phyloP scores from a whole-genome alignment of 2,329 filamentous ascomycete genomes.

The Neofusicoccum cordaticola region DNA sequence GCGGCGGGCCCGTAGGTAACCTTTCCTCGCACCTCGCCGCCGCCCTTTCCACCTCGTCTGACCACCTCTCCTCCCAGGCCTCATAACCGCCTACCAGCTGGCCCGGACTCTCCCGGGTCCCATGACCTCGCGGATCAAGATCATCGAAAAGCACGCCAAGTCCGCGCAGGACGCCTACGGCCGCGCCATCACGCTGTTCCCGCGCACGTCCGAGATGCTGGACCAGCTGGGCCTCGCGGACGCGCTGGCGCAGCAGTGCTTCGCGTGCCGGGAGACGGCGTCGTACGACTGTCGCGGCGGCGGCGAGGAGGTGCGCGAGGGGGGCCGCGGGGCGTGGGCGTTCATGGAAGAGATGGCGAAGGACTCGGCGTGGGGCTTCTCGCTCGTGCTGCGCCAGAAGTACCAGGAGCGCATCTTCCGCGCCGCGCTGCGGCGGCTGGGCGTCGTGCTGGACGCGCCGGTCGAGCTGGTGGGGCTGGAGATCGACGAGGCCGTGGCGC shows the following conservation, averaged over 20 bases:
- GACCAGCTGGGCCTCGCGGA: slow-evolving; percentile 52
- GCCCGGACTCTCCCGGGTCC: slow-evolving; percentile 40
- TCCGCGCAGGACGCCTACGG: slow-evolving; percentile 52
- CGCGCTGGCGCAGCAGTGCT: slow-evolving; percentile 51
- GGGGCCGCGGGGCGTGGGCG: slow-evolving; percentile 51
- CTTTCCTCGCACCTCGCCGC: slow-evolving; percentile 3
- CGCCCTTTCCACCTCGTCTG: no score
- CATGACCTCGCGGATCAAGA: slow-evolving; percentile 39
- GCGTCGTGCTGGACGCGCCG: slow-evolving; percentile 40
- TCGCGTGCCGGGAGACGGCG: slow-evolving; percentile 51
- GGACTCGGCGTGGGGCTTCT: slow-evolving; percentile 52
- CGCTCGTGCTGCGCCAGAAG: slow-evolving; percentile 55
- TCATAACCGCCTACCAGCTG: slow-evolving; percentile 48
- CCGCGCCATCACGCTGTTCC: slow-evolving; percentile 54
- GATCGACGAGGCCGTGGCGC: slow-evolving; percentile 20
- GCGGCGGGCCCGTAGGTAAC: slow-evolving; percentile 48
- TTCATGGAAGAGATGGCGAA: slow-evolving; percentile 53
- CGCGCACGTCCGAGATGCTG: slow-evolving; percentile 52
- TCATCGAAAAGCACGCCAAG: slow-evolving; percentile 51
- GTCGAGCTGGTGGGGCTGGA: slow-evolving; percentile 42
- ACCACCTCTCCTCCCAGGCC: slow-evolving; percentile 21
- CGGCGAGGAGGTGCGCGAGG: slow-evolving; percentile 43
- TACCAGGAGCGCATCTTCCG: slow-evolving; percentile 56
- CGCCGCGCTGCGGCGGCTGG: slow-evolving; percentile 38
- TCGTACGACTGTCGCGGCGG: slow-evolving; percentile 42